These are phyloP conservation scores for Oryza meyeriana DNA, from an alignment of 176 grass and related monocot genomes.

Conservation along the genomic window DNA sequence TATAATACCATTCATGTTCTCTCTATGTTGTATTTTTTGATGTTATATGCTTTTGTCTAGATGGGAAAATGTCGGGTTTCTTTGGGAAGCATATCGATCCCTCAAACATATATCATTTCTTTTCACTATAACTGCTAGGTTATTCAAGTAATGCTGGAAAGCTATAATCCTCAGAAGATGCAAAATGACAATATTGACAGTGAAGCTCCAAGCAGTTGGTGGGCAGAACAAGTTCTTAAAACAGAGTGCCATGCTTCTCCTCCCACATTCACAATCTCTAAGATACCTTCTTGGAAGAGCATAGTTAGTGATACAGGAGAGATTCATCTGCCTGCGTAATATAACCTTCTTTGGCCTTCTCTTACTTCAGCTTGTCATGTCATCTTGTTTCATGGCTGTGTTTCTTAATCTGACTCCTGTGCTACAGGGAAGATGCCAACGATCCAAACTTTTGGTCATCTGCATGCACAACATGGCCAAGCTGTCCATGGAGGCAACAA, in stretches of 20 bases:
- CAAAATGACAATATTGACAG: slow-evolving; percentile 4
- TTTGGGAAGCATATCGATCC: background rate
- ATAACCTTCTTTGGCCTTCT: slow-evolving; percentile 8
- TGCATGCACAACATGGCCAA: too few relatives aligned
- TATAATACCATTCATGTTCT: background rate
- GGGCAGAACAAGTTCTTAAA: slow-evolving; percentile 48
- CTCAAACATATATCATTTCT: background rate
- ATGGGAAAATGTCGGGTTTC: background rate
- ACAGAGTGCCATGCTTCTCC: slow-evolving; percentile 44
- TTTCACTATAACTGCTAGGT: slow-evolving; percentile 38
- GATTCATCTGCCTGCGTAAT: slow-evolving; percentile 63
- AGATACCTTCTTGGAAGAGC: slow-evolving; percentile 59
- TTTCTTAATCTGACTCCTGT: too few relatives aligned
- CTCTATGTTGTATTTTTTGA: background rate
- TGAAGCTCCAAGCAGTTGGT: background rate
- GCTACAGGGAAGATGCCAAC: too few relatives aligned
- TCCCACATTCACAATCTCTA: slow-evolving; percentile 48
- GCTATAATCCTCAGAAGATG: too few relatives aligned
- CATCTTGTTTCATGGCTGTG: too few relatives aligned
- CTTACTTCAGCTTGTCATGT: background rate
- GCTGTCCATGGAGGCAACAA: slow-evolving; percentile 75
- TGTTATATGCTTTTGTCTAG: slow-evolving; percentile 12
- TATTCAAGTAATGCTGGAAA: slow-evolving; percentile 77
- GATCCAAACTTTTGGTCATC: too few relatives aligned
- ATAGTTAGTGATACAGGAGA: slow-evolving; percentile 60